phyloP scores from a whole-genome alignment of 768 basidiomycete species.

The Naganishia onofrii region DNA sequence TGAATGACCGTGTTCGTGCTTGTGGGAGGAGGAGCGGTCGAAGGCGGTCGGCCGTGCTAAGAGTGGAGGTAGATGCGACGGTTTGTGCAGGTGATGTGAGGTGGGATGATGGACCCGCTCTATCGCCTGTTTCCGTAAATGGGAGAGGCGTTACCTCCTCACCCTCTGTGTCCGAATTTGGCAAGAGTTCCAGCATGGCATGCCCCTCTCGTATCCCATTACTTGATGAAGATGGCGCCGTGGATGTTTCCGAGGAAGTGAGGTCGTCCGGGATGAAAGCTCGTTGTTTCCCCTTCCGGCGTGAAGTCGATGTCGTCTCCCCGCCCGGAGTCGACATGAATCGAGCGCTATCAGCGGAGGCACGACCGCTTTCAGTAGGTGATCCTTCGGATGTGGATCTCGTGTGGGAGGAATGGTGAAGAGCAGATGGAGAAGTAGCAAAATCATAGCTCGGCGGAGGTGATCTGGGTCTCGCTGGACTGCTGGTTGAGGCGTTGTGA shows the following conservation, averaged over 20 bases:
- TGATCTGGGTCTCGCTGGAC: background rate
- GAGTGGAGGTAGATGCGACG: background rate
- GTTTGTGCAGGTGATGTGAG: background rate
- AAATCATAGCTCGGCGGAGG: conserved; percentile 15
- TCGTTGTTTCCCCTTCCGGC: conserved; percentile 4
- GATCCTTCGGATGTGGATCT: background rate
- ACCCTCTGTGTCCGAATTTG: conserved; percentile 11
- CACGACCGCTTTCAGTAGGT: background rate
- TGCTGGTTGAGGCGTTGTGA: background rate
- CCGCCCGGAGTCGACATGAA: too few relatives aligned
- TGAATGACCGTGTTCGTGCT: background rate
- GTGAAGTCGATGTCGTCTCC: background rate
- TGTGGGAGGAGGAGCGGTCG: background rate
- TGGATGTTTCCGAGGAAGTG: background rate
- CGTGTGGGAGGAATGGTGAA: background rate
- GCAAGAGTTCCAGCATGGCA: background rate
- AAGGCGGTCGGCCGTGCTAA: background rate
- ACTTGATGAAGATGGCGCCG: too few relatives aligned
- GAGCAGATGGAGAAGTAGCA: conserved; percentile 4
- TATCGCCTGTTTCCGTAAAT: background rate
- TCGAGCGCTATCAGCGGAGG: too few relatives aligned
- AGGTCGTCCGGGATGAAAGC: background rate
- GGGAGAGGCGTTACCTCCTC: background rate
- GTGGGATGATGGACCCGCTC: background rate
- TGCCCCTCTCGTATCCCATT: background rate